Percentiles rank a stretch among this genome's conserved stretches.
Conservation (phyloP, 2,329 filamentous ascomycete genomes). For the Trichophyton rubrum region DNA sequence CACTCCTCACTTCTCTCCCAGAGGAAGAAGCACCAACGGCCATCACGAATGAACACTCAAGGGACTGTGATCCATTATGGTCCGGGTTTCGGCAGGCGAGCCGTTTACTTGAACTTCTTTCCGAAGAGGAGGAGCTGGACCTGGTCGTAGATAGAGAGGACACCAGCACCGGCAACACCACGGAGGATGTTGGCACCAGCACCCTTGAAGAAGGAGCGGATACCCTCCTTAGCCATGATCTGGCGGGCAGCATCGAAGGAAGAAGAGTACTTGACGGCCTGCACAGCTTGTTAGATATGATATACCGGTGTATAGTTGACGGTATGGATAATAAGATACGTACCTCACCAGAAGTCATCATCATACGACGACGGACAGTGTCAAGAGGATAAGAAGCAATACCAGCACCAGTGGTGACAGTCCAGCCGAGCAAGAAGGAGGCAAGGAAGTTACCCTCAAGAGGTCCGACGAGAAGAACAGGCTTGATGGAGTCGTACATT, state of each 20-base stretch:
- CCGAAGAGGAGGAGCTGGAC: constrained; percentile 98
- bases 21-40: constrained; percentile 8
- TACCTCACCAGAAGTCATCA: constrained; percentile 86
- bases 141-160: constrained; percentile 99
- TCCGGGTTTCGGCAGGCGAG: constrained; percentile 10
- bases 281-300: constrained; percentile 28
- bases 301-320: not conserved
- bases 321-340: constrained; percentile 19
- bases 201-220: constrained; percentile 99
- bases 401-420: constrained; percentile 99
- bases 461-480: constrained; percentile 78
- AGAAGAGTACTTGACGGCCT: constrained; percentile 99
- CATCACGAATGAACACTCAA: constrained; percentile 21
- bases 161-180: constrained; percentile 99
- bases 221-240: constrained; percentile 93
- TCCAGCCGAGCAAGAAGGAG: constrained; percentile 97
- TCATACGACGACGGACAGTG: constrained; percentile 99
- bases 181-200: constrained; percentile 99
- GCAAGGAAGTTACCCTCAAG: constrained; percentile 99
- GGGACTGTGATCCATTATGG: not conserved
- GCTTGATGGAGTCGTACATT: constrained; percentile 99
- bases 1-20: constrained; percentile 14
- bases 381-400: constrained; percentile 99
- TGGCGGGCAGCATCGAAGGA: constrained; percentile 90
- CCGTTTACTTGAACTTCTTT: constrained; percentile 80